Conservation (phyloP, 1,284 basidiomycete species). For the Cystobasidium sp. region DNA sequence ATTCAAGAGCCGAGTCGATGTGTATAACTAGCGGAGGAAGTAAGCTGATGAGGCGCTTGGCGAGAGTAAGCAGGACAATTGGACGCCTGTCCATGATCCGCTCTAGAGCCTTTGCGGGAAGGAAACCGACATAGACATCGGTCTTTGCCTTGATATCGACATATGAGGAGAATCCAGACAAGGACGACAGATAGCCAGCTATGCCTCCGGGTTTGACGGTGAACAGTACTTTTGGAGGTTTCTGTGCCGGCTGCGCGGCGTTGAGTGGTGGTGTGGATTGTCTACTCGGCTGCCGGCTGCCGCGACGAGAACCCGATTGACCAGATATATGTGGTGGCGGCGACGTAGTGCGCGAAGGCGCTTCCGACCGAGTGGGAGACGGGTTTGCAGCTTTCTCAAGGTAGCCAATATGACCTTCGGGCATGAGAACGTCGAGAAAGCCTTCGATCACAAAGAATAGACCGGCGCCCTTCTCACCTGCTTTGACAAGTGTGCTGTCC, state of each 20-base stretch:
- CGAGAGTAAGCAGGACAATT: conserved; percentile 93
- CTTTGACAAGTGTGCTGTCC: conserved; percentile 81
- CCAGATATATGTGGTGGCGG: not conserved
- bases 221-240: conserved; percentile 64
- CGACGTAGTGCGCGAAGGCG: conserved; percentile 18
- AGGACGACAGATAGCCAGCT: conserved; percentile 93
- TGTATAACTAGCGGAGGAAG: conserved; percentile 93
- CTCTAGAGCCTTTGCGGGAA: conserved; percentile 86
- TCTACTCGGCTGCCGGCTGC: conserved; percentile 13
- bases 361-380: conserved; percentile 21
- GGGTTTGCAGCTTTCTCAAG: conserved; percentile 14
- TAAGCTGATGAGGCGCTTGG: conserved; percentile 90
- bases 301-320: not conserved
- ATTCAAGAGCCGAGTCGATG: conserved; percentile 95
- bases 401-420: conserved; percentile 58
- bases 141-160: conserved; percentile 97
- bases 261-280: not conserved
- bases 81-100: conserved; percentile 88
- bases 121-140: conserved; percentile 92
- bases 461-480: conserved; percentile 87
- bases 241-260: not conserved
- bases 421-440: conserved; percentile 87
- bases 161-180: conserved; percentile 89
- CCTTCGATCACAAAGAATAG: conserved; percentile 98
- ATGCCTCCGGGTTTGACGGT: conserved; percentile 97